Evolutionary conservation across 2,329 filamentous ascomycete species (phyloP), one percentile per base, ranked within the genome.

Genomic region (Pseudofabraea citricarpa): DNA sequence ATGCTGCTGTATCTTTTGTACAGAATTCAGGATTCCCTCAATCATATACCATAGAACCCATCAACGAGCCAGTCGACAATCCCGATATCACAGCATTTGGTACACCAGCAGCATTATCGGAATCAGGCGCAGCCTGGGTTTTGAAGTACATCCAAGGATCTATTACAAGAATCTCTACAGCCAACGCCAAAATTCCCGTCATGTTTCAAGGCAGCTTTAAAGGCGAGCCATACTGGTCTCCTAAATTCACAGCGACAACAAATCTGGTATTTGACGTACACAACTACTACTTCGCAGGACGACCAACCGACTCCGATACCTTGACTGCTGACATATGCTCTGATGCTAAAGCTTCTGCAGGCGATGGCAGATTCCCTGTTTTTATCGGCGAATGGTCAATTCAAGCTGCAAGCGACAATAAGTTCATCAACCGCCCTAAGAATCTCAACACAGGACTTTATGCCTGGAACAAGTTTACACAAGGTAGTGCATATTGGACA

Each of bases 61-160:
- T 68, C 50, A 68, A 68, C 50, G 64, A 68, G 40, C 51, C 63
- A 0, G 56, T 49, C 22, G 64, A 67, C 52, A 63, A 63, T 45
- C 26, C 10, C 10, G n/a, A 29, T n/a, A 49, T 65, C 24, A 44
- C 51, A 6, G 55, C 45, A n/a, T 65, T 66, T 36, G 63, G 55
- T 19, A 58, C 57, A 2, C 48, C 59, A 3, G 56, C 56, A 10
- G 59, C 56, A 6, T 53, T 66, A 3, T 54, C 60, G 1, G 50
- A 54, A 8, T 50, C 48, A 15, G 61, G 56, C 21, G 52, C 56
- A 8, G 53, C 48, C 23, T 66, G 60, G 59, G 52, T 64, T 5
- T 49, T 55, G 23, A 60, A 53, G 7, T 66, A 66, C 51, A 55
- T 65, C 35, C 48, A 60, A 26, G 60, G 56, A 23, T 54, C 56